Evolutionary conservation across 2,329 filamentous ascomycete species (phyloP), one percentile per base, ranked within the genome.

Genomic region (Phyllosticta citribraziliensis): DNA sequence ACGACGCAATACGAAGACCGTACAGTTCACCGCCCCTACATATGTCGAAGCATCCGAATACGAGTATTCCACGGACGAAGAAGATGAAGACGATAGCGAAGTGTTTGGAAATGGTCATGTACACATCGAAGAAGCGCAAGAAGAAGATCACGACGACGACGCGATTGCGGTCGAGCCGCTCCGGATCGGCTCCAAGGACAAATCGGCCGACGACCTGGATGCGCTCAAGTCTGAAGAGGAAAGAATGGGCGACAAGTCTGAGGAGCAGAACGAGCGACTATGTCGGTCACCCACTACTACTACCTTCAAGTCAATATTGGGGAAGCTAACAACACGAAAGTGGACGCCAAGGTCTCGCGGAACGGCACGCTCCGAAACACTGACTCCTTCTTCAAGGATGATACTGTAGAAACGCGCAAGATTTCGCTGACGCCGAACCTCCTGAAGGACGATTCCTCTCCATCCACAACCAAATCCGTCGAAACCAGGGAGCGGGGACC

Each of bases 371-470:
- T 96, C 53, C 84, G 93, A 65, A 95, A 95, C 71, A 93, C 91
- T 4, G 93, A 97, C 74, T 96, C 93, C 0, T 97, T 97, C 79
- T 97, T 97, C 80, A 96, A 91, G 74, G 94, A 97, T 70, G 93
- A 99, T 70, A 91, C 85, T 33, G 88, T 91, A 47, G 94, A 97
- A 74, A 97, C 94, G 2, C 91, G 95, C 74, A 97, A 97, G 78
- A 97, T 99, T 66, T 96, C 92, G 0, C 82, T 99, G 53, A 99
- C 94, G 3, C 94, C 94, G 1, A 96, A 96, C 67, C 77, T 99
- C 58, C 78, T 97, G 51, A 86, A 93, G 52, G 93, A 97, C 66
- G 92, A 97, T 65, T 78, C 78, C 11, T 79, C 70, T 62, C 70
- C 69, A 12, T 69, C 73, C 24, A 70, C 73, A 4, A 35, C 67